Evolutionary conservation across 768 basidiomycete genomes (phyloP), one percentile per base, ranked within the genome.

Genomic region (Zangia roseola): DNA sequence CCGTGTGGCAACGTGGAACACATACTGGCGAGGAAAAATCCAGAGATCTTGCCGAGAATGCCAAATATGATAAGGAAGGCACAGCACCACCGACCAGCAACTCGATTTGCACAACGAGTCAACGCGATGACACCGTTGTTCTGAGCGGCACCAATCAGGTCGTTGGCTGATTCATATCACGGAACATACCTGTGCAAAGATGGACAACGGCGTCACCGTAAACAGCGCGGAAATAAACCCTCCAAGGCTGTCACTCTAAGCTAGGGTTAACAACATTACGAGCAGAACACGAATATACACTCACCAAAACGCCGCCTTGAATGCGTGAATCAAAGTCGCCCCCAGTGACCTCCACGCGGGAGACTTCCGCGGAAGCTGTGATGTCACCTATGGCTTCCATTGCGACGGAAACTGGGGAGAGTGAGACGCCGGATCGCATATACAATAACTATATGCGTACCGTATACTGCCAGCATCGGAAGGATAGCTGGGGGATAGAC

Each of bases 371-470:
- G 12, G 85, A 86, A 0, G 90, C 88, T 2, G 89, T 88, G 56
- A 88, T 81, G 57, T 93, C 91, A 4, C 90, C 90, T 44, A 90
- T 91, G 6, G 88, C 84, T 67, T 92, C 91, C 84, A 92, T 87
- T 0, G 84, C 80, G 0, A 82, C 63, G 0, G 87, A 87, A 7
- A 90, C 82, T 86, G 43, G 10, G 14, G 42, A 12, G 6, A 19
- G 21, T 44, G 14, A 37, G 23, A 46, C 12, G 7, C n/a, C 50
- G 55, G 66, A 9, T 26, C 8, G 8, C n/a, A 49, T 4, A 24
- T 4, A 1, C 24, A 23, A 34, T 3, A 13, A 17, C 19, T 10
- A 12, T 28, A 25, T 7, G 38, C 67, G 5, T 45, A 80, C 78
- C 64, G 45, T 85, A 84, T 5, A 84, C 81, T 0, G 81, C 78